phyloP scores from a whole-genome alignment of 2,329 filamentous ascomycete genomes.

The Monosporascus sp. region DNA sequence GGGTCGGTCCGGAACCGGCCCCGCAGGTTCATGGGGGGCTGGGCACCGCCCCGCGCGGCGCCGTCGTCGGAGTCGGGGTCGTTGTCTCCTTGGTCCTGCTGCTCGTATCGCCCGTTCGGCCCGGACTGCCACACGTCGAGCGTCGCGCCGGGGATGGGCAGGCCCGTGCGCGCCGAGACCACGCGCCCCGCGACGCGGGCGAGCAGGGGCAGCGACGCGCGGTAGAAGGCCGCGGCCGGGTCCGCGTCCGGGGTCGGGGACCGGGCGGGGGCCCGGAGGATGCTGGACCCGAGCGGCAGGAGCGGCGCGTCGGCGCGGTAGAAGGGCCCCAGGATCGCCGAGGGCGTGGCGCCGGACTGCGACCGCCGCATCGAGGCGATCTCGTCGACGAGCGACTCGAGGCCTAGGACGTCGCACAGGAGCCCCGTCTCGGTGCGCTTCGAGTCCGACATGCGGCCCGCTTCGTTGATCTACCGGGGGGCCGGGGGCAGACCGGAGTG shows the following conservation, averaged over 20 bases:
- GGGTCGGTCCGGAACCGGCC: conserved; percentile 65
- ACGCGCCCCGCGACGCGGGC: conserved; percentile 51
- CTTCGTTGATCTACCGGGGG: conserved; percentile 51
- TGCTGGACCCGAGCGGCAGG: conserved; percentile 63
- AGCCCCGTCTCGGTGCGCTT: conserved; percentile 64
- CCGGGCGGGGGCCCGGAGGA: conserved; percentile 51
- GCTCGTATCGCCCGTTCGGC: conserved; percentile 66
- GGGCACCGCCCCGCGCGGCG: conserved; percentile 33
- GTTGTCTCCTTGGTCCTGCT: conserved; percentile 50
- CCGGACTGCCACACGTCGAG: conserved; percentile 79
- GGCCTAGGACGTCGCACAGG: conserved; percentile 61
- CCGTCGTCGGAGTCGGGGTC: too few species aligned
- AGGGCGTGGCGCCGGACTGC: conserved; percentile 54
- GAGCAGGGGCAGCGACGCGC: conserved; percentile 57
- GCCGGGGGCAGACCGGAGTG: too few species aligned
- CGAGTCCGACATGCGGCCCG: conserved; percentile 57
- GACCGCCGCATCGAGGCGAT: conserved; percentile 60
- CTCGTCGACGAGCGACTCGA: conserved; percentile 78
- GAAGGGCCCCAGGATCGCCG: conserved; percentile 80
- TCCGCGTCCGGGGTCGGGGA: conserved; percentile 26
- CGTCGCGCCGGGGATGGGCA: conserved; percentile 59
- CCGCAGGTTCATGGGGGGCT: conserved; percentile 68
- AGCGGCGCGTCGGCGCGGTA: conserved; percentile 69
- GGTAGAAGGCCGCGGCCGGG: conserved; percentile 4
- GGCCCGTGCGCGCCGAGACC: conserved; percentile 52